Evolutionary conservation across 2,329 filamentous ascomycete genomes (phyloP).

Genomic region (Fusarium neocosmosporiellum): DNA sequence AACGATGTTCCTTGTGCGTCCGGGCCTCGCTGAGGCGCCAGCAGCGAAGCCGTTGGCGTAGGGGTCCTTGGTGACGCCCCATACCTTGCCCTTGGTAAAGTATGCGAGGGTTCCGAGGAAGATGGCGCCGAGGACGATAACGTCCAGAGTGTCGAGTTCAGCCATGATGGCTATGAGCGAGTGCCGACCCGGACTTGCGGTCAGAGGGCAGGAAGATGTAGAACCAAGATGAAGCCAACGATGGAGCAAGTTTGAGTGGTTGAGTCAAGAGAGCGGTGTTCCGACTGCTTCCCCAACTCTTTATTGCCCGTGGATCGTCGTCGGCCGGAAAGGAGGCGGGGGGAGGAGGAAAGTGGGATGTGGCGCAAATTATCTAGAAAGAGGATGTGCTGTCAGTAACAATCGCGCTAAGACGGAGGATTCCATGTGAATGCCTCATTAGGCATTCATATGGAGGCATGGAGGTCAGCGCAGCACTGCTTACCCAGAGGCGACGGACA

Average conservation of each 20-base stretch:
- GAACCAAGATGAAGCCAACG: neutral
- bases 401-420: constrained; percentile 23
- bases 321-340: constrained; percentile 45
- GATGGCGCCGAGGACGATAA: constrained; percentile 88
- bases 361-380: constrained; percentile 39
- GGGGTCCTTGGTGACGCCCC: constrained; percentile 88
- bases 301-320: constrained; percentile 32
- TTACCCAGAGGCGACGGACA: neutral
- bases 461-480: neutral
- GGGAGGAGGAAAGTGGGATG: constrained; percentile 33
- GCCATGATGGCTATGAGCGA: constrained; percentile 73
- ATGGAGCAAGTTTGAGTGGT: neutral
- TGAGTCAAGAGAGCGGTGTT: constrained; percentile 8
- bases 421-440: constrained; percentile 15
- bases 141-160: constrained; percentile 94
- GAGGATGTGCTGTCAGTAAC: constrained; percentile 36
- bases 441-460: constrained; percentile 15
- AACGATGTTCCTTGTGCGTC: constrained; percentile 89
- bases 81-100: constrained; percentile 97
- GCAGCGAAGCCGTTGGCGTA: constrained; percentile 82
- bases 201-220: neutral
- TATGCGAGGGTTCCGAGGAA: constrained; percentile 91
- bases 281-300: constrained; percentile 15
- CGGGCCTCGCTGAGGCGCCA: constrained; percentile 78
- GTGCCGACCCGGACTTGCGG: constrained; percentile 16